Percentiles rank a stretch among this genome's conserved stretches.
phyloP scores from a whole-genome alignment of 2,329 filamentous ascomycete species.

The Talaromyces atroroseus region DNA sequence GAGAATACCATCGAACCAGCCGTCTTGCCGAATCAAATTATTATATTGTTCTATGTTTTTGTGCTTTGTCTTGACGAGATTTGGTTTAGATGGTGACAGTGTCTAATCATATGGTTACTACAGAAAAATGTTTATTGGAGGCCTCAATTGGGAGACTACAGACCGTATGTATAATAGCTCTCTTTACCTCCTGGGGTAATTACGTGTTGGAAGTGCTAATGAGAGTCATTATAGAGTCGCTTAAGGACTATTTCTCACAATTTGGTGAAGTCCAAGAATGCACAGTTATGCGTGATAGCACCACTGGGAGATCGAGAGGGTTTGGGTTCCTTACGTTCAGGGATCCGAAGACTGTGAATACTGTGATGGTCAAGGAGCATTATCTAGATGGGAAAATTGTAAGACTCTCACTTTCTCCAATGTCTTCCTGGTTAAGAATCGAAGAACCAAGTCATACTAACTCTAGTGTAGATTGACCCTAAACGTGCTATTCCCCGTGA shows the following conservation, averaged over 20 bases:
- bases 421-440: neutral
- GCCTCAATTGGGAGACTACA: constrained; percentile 97
- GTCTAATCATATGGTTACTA: constrained; percentile 31
- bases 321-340: constrained; percentile 98
- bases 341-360: constrained; percentile 95
- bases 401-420: constrained; percentile 46
- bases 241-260: constrained; percentile 94
- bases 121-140: constrained; percentile 99
- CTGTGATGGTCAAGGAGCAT: constrained; percentile 99
- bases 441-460: constrained; percentile 20
- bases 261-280: constrained; percentile 97
- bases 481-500: constrained; percentile 96
- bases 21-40: neutral
- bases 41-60: neutral
- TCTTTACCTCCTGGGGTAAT: neutral
- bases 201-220: neutral
- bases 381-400: constrained; percentile 98
- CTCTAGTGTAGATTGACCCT: constrained; percentile 72
- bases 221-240: constrained; percentile 64
- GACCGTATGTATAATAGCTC: constrained; percentile 64
- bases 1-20: constrained; percentile 2
- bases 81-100: neutral
- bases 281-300: constrained; percentile 97
- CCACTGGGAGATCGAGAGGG: constrained; percentile 85
- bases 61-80: neutral